Evolutionary conservation across 108 stramenopile species (phyloP).

Genomic region (Hondaea fermentalgiana): DNA sequence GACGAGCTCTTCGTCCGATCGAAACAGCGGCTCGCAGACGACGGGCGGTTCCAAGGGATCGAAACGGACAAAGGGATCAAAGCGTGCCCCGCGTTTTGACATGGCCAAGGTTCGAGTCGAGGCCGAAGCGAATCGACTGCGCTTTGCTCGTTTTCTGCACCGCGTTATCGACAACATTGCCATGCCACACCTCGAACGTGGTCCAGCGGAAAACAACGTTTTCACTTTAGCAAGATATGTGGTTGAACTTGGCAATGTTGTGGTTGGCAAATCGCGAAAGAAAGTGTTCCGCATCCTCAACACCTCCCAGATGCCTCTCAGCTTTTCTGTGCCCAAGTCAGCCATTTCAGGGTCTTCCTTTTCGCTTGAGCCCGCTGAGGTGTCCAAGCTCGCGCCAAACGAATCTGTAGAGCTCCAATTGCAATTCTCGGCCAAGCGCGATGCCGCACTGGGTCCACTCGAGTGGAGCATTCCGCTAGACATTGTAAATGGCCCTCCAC

Average conservation of each 20-base stretch:
- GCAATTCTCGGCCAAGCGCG: constrained; percentile 37
- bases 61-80: background rate
- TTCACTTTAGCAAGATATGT: background rate
- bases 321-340: constrained; percentile 44
- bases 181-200: background rate
- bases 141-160: constrained; percentile 30
- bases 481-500: background rate
- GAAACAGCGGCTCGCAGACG: background rate
- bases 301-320: constrained; percentile 22
- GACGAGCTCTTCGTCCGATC: background rate
- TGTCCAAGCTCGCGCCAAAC: constrained; percentile 41
- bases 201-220: background rate
- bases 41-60: background rate
- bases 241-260: constrained; percentile 13
- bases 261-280: constrained; percentile 1
- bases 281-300: background rate
- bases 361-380: constrained; percentile 50
- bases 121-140: constrained; percentile 43
- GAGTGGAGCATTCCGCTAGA: background rate
- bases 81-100: background rate
- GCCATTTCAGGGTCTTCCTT: constrained; percentile 42
- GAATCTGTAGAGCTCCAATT: constrained; percentile 39
- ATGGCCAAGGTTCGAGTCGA: constrained; percentile 24
- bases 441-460: background rate
- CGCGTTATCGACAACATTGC: background rate